Percentiles rank a stretch among this genome's conserved stretches.
phyloP scores from a whole-genome alignment of 2,329 filamentous ascomycete species.

The Esteya vermicola region DNA sequence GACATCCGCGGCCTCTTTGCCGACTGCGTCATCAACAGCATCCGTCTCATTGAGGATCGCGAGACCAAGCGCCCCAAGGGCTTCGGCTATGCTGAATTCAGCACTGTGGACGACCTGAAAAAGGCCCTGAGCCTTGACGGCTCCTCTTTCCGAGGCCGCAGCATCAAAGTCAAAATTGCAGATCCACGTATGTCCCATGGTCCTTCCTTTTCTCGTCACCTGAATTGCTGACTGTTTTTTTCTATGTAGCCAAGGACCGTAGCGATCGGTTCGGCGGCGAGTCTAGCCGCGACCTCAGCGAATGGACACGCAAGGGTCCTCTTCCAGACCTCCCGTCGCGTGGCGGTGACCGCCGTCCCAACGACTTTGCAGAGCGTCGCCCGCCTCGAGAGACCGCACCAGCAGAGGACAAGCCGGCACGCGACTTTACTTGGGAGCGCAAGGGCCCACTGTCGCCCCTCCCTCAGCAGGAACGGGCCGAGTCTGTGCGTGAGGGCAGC shows the following conservation, averaged over 20 bases:
- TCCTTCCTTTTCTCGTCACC: background rate
- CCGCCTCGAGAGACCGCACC: conserved; percentile 55
- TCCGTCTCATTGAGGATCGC: conserved; percentile 95
- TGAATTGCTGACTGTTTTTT: background rate
- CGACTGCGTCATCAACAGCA: conserved; percentile 73
- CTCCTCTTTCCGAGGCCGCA: conserved; percentile 70
- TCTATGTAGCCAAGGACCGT: conserved; percentile 62
- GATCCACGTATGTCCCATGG: conserved; percentile 69
- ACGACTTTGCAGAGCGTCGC: conserved; percentile 50
- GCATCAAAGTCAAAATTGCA: conserved; percentile 86
- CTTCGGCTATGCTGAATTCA: conserved; percentile 95
- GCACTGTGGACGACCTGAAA: conserved; percentile 74
- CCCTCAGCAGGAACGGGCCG: conserved; percentile 33
- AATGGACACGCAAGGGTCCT: conserved; percentile 90
- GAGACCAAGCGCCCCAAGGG: conserved; percentile 89
- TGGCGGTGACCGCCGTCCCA: conserved; percentile 29
- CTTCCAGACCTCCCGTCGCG: conserved; percentile 23
- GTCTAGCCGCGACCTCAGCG: conserved; percentile 60
- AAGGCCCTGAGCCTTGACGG: conserved; percentile 77
- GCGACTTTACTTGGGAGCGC: conserved; percentile 85
- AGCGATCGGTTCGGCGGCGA: conserved; percentile 53
- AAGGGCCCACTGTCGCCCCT: conserved; percentile 77
- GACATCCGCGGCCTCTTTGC: conserved; percentile 77
- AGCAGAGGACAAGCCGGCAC: conserved; percentile 56
- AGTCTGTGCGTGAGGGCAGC: conserved; percentile 39